Conservation (phyloP, 768 basidiomycete genomes). For the Collybiopsis luxurians region DNA sequence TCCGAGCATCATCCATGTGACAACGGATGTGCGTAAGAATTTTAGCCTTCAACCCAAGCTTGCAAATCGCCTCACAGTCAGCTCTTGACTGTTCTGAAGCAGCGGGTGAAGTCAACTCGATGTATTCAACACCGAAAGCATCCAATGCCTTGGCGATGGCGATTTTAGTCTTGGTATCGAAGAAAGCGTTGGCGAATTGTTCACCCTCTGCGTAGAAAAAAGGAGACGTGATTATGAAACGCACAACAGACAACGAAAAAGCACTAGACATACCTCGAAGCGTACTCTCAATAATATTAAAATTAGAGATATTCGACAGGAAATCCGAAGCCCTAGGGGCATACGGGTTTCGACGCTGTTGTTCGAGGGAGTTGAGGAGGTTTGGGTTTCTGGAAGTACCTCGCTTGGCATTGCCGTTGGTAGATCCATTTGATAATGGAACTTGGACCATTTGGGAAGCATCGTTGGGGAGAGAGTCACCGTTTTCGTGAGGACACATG, state of each 20-base stretch:
- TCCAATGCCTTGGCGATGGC: conserved; percentile 98
- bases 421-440: conserved; percentile 47
- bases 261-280: conserved; percentile 67
- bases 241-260: not conserved
- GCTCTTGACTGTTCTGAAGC: conserved; percentile 92
- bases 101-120: conserved; percentile 97
- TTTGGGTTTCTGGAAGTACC: conserved; percentile 30
- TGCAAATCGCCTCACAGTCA: conserved; percentile 99
- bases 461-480: conserved; percentile 41
- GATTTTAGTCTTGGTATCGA: conserved; percentile 99
- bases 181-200: conserved; percentile 99
- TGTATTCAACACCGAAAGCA: conserved; percentile 99
- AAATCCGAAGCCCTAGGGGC: conserved; percentile 91
- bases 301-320: conserved; percentile 88
- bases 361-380: conserved; percentile 28
- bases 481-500: conserved; percentile 67
- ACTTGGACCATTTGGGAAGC: conserved; percentile 71
- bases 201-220: conserved; percentile 80
- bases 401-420: conserved; percentile 37
- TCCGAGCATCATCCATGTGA: conserved; percentile 99
- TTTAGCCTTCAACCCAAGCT: conserved; percentile 94
- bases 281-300: conserved; percentile 96
- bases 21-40: conserved; percentile 99
- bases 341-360: conserved; percentile 69
- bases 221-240: too few relatives aligned